Evolutionary conservation across 1,139 yeast species (phyloP).

Genomic region (Candida glucosophila): DNA sequence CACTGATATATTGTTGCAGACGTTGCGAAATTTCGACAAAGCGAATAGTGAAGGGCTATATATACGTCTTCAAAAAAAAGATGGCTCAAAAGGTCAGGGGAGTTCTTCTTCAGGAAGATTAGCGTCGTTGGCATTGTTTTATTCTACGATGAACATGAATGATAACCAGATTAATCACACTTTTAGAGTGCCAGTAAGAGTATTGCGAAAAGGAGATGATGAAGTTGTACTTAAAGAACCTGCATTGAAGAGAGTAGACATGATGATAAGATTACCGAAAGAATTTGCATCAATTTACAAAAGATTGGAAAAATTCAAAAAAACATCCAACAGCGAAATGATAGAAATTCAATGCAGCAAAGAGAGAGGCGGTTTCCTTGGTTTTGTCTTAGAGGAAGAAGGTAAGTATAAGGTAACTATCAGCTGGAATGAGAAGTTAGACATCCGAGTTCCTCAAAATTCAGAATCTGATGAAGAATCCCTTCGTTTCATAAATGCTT

Average conservation of each 20-base stretch:
- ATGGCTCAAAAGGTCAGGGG: slow-evolving; percentile 21
- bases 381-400: slow-evolving; percentile 46
- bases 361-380: slow-evolving; percentile 30
- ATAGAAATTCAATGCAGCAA: slow-evolving; percentile 27
- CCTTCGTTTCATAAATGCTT: background rate
- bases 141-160: slow-evolving; percentile 25
- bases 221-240: slow-evolving; percentile 38
- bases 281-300: slow-evolving; percentile 40
- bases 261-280: slow-evolving; percentile 42
- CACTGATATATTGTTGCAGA: slow-evolving; percentile 45
- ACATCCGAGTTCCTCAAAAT: slow-evolving; percentile 24
- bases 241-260: slow-evolving; percentile 34
- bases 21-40: slow-evolving; percentile 44
- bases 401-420: slow-evolving; percentile 44
- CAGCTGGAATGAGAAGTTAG: slow-evolving; percentile 46
- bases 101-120: slow-evolving; percentile 25
- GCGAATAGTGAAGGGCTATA: slow-evolving; percentile 43
- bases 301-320: slow-evolving; percentile 49
- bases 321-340: slow-evolving; percentile 16
- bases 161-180: slow-evolving; percentile 43
- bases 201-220: slow-evolving; percentile 39
- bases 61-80: slow-evolving; percentile 44
- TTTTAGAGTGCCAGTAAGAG: slow-evolving; percentile 49
- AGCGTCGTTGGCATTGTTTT: slow-evolving; percentile 46
- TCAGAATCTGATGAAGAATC: background rate